Conservation (phyloP, 2,329 filamentous ascomycete genomes). For the Calonectria crousiana region DNA sequence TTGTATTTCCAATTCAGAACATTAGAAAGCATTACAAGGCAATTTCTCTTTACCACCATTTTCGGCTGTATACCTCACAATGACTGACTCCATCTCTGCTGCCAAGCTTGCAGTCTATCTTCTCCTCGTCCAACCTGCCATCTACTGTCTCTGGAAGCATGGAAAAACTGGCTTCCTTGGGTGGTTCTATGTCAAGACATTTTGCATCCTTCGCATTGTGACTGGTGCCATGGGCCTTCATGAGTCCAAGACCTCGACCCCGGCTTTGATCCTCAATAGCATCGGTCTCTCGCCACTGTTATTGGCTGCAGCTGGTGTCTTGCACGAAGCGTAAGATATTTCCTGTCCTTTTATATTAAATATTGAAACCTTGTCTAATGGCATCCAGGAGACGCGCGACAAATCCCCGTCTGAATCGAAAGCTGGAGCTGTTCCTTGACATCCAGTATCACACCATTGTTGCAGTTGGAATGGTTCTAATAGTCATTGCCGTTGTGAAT, state of each 20-base stretch:
- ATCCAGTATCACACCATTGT: slow-evolving; percentile 23
- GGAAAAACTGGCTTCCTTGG: slow-evolving; percentile 24
- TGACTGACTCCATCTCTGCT: slow-evolving; percentile 20
- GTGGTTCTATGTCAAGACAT: slow-evolving; percentile 26
- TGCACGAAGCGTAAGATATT: slow-evolving; percentile 23
- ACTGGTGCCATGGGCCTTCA: slow-evolving; percentile 20
- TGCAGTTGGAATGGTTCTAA: slow-evolving; percentile 14
- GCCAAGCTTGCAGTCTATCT: slow-evolving; percentile 26
- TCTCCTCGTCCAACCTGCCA: slow-evolving; percentile 10
- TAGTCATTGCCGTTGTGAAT: slow-evolving; percentile 18
- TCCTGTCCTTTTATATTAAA: neutral
- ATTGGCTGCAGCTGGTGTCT: slow-evolving; percentile 11
- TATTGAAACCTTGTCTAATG: neutral
- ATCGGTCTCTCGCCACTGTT: slow-evolving; percentile 24
- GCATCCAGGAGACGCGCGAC: slow-evolving; percentile 13
- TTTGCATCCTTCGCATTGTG: slow-evolving; percentile 19
- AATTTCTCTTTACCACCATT: neutral
- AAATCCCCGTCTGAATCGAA: slow-evolving; percentile 23
- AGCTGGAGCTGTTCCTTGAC: slow-evolving; percentile 23
- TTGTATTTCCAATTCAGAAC: neutral
- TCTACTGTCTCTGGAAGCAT: slow-evolving; percentile 25
- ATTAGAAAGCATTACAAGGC: neutral
- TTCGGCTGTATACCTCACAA: neutral
- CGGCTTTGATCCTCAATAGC: slow-evolving; percentile 16
- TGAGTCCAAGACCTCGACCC: neutral